Evolutionary conservation across 73 alveolate genomes (phyloP).

Genomic region (Paramecium sexaurelia): DNA sequence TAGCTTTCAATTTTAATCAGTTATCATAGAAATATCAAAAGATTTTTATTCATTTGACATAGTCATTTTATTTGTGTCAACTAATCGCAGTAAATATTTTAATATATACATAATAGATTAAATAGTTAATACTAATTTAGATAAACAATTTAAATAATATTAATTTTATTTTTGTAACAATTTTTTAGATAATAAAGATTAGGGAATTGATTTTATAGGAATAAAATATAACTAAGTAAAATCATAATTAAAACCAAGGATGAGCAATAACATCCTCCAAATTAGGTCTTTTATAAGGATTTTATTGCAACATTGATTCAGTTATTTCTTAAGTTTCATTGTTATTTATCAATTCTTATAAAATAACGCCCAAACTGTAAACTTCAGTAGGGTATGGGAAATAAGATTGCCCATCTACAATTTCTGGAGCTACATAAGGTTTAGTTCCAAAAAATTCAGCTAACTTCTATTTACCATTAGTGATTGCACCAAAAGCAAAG

Average conservation of each 20-base stretch:
- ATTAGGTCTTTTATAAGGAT: constrained; percentile 29
- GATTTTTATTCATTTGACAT: too few relatives aligned
- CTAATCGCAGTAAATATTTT: too few relatives aligned
- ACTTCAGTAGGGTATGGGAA: neutral
- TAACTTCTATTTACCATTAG: constrained; percentile 12
- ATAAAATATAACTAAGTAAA: neutral
- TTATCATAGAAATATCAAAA: too few relatives aligned
- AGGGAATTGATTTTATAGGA: neutral
- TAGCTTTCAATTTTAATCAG: too few relatives aligned
- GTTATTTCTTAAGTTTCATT: neutral
- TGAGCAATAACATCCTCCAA: neutral
- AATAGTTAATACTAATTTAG: too few relatives aligned
- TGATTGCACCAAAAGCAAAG: constrained; percentile 12
- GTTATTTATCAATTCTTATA: neutral
- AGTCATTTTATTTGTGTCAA: too few relatives aligned
- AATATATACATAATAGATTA: too few relatives aligned
- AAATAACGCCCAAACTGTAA: constrained; percentile 16
- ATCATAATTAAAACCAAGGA: neutral
- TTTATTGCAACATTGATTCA: neutral
- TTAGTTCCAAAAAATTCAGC: constrained; percentile 44
- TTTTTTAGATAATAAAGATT: too few relatives aligned
- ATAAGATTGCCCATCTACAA: constrained; percentile 19
- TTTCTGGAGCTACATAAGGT: constrained; percentile 56
- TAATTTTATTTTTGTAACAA: too few relatives aligned
- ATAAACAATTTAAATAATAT: too few relatives aligned